Percentiles rank a stretch among this genome's conserved stretches.
Evolutionary conservation across 371 early-diverging fungal species (phyloP).

Genomic region (Haplosporangium sp.): DNA sequence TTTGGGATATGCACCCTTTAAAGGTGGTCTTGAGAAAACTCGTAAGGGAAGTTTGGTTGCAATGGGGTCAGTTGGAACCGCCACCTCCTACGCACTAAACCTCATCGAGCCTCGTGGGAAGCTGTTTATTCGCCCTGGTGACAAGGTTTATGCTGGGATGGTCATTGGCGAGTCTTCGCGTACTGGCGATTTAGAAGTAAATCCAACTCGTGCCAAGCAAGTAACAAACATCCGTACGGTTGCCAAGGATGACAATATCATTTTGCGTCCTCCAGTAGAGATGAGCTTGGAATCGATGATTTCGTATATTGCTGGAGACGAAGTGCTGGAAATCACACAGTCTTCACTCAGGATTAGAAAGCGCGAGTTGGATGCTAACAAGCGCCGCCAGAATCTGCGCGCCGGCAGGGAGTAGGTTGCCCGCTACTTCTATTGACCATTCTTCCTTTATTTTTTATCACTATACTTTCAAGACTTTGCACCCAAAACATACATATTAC

Average conservation of each 20-base stretch:
- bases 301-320: constrained; percentile 80
- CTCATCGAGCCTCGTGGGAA: constrained; percentile 81
- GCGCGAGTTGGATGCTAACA: constrained; percentile 71
- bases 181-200: constrained; percentile 77
- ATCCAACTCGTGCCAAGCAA: constrained; percentile 82
- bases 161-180: constrained; percentile 83
- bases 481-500: neutral
- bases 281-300: constrained; percentile 81
- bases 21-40: constrained; percentile 72
- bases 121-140: constrained; percentile 77
- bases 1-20: constrained; percentile 72
- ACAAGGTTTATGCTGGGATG: constrained; percentile 83
- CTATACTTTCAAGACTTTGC: constrained; percentile 7
- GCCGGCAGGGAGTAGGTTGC: constrained; percentile 26
- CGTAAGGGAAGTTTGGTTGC: constrained; percentile 81
- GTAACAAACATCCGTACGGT: constrained; percentile 80
- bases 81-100: constrained; percentile 77
- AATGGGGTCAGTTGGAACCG: constrained; percentile 68
- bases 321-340: constrained; percentile 85
- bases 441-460: neutral
- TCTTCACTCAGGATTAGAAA: constrained; percentile 76
- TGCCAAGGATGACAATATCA: constrained; percentile 78
- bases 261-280: constrained; percentile 72
- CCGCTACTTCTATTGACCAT: neutral
- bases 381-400: constrained; percentile 65